These are phyloP conservation scores for Vanilla planifolia DNA, from an alignment of 106 monocot species.

Conservation along the genomic window DNA sequence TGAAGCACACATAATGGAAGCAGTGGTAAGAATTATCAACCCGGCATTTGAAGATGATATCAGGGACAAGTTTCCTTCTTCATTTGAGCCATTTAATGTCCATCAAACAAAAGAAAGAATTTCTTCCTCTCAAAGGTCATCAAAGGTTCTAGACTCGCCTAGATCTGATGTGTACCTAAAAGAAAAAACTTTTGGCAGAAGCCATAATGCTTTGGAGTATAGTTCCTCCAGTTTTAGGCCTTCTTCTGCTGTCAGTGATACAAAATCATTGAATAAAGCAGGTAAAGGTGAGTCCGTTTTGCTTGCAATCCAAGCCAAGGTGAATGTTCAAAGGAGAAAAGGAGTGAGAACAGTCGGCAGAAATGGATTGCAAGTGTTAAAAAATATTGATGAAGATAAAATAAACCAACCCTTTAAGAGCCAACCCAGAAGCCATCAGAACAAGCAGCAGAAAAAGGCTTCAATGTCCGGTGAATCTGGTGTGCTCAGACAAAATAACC, in stretches of 20 bases:
- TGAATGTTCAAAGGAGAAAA: conserved; percentile 66
- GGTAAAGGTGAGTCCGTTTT: conserved; percentile 54
- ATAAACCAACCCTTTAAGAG: conserved; percentile 23
- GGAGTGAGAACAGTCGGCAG: conserved; percentile 19
- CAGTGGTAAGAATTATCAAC: conserved; percentile 67
- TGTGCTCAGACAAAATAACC: conserved; percentile 74
- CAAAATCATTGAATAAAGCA: conserved; percentile 17
- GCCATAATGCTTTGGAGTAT: conserved; percentile 29
- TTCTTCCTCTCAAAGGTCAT: conserved; percentile 22
- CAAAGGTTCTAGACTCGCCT: conserved; percentile 27
- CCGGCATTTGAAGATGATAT: conserved; percentile 17
- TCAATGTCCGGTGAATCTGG: conserved; percentile 21
- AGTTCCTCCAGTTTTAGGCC: background rate
- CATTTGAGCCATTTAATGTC: conserved; percentile 21
- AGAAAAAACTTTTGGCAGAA: conserved; percentile 31
- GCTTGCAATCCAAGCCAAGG: conserved; percentile 74
- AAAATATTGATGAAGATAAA: conserved; percentile 24
- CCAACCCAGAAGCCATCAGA: conserved; percentile 28
- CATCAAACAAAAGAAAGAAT: conserved; percentile 26
- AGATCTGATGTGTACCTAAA: conserved; percentile 20
- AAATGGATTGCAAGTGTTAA: conserved; percentile 6
- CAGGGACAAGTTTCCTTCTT: conserved; percentile 15
- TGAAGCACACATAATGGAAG: conserved; percentile 88
- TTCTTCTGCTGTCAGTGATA: conserved; percentile 11
- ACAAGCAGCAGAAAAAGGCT: conserved; percentile 35